Conservation (phyloP, 768 basidiomycete species). For the Butyriboletus loyo region DNA sequence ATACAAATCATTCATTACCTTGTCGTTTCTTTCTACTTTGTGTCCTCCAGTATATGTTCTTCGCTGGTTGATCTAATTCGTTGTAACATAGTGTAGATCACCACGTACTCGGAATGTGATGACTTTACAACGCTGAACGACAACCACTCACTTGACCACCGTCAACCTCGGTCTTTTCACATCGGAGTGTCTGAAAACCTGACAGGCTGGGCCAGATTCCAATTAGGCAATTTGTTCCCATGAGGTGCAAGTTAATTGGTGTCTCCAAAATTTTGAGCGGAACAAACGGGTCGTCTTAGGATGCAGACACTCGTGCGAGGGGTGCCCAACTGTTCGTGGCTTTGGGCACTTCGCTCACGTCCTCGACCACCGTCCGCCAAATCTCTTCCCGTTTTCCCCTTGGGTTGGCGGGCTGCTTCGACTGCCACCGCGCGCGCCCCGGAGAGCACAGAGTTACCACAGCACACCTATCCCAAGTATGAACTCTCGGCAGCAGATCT, state of each 20-base stretch:
- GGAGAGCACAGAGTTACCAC: conserved; percentile 8
- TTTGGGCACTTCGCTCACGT: conserved; percentile 19
- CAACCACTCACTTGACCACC: too few species aligned
- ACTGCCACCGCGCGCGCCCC: conserved; percentile 34
- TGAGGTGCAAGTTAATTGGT: background rate
- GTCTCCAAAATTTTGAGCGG: conserved; percentile 5
- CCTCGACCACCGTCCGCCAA: conserved; percentile 6
- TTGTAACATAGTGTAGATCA: too few species aligned
- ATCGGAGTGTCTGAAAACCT: too few species aligned
- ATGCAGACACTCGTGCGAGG: conserved; percentile 29
- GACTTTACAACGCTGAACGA: too few species aligned
- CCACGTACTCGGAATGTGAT: too few species aligned
- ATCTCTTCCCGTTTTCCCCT: background rate
- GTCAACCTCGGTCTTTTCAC: too few species aligned
- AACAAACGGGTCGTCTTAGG: background rate
- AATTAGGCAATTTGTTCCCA: conserved; percentile 12
- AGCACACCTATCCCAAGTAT: conserved; percentile 36
- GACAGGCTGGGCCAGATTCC: background rate
- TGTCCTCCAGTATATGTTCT: too few species aligned
- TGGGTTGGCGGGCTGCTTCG: conserved; percentile 40
- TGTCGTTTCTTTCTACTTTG: too few species aligned
- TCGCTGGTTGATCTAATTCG: too few species aligned
- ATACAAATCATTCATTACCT: conserved; percentile 50
- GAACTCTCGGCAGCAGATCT: conserved; percentile 64
- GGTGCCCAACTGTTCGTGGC: conserved; percentile 28